These are phyloP conservation scores for Aspergillus cavernicola DNA, from an alignment of 495 filamentous ascomycete species.

Conservation along the genomic window DNA sequence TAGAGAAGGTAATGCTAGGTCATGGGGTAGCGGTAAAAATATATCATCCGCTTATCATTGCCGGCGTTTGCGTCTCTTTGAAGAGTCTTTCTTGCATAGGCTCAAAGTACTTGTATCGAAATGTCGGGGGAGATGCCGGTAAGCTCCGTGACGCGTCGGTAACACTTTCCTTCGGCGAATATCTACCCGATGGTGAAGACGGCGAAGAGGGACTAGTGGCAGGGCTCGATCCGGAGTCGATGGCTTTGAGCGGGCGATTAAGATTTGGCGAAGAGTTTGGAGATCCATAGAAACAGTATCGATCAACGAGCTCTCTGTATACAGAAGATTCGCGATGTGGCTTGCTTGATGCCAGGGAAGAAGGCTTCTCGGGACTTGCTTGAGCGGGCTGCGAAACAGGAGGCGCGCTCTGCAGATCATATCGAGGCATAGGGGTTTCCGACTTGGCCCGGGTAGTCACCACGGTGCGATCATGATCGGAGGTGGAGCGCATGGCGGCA, in stretches of 20 bases:
- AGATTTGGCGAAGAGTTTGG: constrained; percentile 9
- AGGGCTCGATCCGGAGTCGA: constrained; percentile 3
- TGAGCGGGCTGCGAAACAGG: constrained; percentile 11
- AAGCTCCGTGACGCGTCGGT: constrained; percentile 24
- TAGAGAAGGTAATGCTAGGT: background rate
- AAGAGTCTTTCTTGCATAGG: constrained; percentile 39
- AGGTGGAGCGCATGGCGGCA: constrained; percentile 65
- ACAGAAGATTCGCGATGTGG: constrained; percentile 74
- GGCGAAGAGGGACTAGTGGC: constrained; percentile 24
- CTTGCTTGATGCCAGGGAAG: constrained; percentile 53
- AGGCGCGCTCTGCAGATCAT: constrained; percentile 10
- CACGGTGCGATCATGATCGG: constrained; percentile 53
- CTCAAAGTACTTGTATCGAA: constrained; percentile 39
- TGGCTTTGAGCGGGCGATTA: constrained; percentile 8
- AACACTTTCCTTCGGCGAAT: constrained; percentile 15
- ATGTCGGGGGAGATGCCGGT: constrained; percentile 37
- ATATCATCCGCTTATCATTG: constrained; percentile 44
- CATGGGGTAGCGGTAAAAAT: background rate
- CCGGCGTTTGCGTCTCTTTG: constrained; percentile 41
- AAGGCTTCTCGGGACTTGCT: constrained; percentile 31
- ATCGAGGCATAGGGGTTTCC: constrained; percentile 4
- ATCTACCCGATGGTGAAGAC: constrained; percentile 20
- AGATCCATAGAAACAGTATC: constrained; percentile 63
- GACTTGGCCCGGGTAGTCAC: constrained; percentile 39
- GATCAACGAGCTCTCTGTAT: constrained; percentile 92